Conservation (phyloP, 1,284 basidiomycete genomes). For the Chalciporus piperatoides region DNA sequence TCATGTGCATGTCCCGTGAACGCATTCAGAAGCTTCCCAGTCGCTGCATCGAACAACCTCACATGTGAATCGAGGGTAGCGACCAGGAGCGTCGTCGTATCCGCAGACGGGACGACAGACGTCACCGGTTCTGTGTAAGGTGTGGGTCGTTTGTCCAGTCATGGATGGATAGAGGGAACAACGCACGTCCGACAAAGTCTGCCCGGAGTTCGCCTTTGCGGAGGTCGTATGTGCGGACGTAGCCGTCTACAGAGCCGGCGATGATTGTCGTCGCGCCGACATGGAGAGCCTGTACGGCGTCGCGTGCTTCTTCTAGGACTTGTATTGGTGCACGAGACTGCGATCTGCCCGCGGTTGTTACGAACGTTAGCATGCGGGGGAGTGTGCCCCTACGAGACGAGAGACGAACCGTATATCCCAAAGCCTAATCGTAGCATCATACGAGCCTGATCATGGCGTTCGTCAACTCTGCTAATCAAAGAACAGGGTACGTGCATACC, state of each 20-base stretch:
- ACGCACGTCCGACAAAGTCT: constrained; percentile 87
- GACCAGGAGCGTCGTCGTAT: constrained; percentile 76
- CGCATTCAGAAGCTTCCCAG: constrained; percentile 83
- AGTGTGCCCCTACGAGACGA: neutral
- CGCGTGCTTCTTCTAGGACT: constrained; percentile 84
- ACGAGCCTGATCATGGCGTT: constrained; percentile 56
- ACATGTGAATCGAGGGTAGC: constrained; percentile 82
- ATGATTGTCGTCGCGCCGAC: constrained; percentile 63
- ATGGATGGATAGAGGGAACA: constrained; percentile 1
- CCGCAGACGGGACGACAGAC: constrained; percentile 70
- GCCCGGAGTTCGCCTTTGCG: constrained; percentile 85
- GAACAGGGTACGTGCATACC: constrained; percentile 45
- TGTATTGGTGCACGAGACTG: constrained; percentile 85
- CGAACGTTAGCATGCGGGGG: neutral
- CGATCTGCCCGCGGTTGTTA: constrained; percentile 47
- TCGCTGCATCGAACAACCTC: constrained; percentile 80
- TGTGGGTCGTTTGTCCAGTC: neutral
- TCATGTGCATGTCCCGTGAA: constrained; percentile 77
- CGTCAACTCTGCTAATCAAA: neutral
- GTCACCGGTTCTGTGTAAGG: constrained; percentile 72
- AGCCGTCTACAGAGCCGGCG: constrained; percentile 87
- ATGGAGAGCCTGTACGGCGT: constrained; percentile 82
- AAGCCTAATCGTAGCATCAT: constrained; percentile 81
- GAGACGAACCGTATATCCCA: constrained; percentile 78
- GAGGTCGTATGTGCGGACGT: constrained; percentile 90